Evolutionary conservation across 192 early-diverging fungal genomes (phyloP).

Genomic region (Podila minutissima): DNA sequence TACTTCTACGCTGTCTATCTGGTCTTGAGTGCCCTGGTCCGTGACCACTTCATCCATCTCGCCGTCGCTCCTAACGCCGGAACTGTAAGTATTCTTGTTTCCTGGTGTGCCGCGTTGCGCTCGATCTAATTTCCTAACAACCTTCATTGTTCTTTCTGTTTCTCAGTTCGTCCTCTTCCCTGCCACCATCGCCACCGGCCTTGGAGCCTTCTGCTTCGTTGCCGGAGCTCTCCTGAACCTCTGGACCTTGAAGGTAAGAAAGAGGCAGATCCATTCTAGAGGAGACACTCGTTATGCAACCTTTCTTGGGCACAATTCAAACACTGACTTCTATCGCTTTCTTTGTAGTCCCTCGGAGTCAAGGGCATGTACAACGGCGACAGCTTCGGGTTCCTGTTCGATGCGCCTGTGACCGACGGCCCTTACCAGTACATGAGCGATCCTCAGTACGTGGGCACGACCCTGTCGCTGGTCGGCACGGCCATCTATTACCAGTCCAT

Average conservation of each 20-base stretch:
- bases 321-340: neutral
- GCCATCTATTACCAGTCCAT: constrained; percentile 61
- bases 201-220: constrained; percentile 53
- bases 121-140: neutral
- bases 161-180: constrained; percentile 47
- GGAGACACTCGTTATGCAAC: too few species aligned
- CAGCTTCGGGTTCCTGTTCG: constrained; percentile 65
- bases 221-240: constrained; percentile 59
- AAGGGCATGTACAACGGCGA: constrained; percentile 74
- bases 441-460: constrained; percentile 68
- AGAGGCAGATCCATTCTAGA: neutral
- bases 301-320: too few species aligned
- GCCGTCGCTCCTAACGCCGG: constrained; percentile 58
- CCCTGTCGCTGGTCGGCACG: constrained; percentile 60
- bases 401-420: constrained; percentile 61
- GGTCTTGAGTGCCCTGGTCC: constrained; percentile 58
- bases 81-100: constrained; percentile 40
- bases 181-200: constrained; percentile 19
- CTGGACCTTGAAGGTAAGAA: constrained; percentile 63
- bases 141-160: neutral
- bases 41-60: constrained; percentile 65
- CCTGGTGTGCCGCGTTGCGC: neutral
- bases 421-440: constrained; percentile 63
- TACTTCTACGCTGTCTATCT: constrained; percentile 67
- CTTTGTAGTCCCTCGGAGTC: constrained; percentile 56